Percentiles rank a stretch among this genome's conserved stretches.
These are phyloP conservation scores for Coemansia sp. DNA, from an alignment of 192 early-diverging fungal genomes.

Conservation along the genomic window DNA sequence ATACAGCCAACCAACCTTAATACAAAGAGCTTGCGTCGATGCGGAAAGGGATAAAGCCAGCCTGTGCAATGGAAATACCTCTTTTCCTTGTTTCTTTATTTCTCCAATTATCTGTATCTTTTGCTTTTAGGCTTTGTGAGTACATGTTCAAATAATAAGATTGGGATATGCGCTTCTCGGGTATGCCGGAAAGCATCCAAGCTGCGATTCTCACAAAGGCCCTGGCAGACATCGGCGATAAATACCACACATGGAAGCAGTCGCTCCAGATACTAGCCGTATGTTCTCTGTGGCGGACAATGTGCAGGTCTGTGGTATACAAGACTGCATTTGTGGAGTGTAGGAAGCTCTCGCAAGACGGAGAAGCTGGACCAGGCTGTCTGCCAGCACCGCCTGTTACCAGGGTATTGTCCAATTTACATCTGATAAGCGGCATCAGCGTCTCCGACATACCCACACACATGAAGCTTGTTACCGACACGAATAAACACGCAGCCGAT, in stretches of 20 bases:
- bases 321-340: not conserved
- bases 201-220: not conserved
- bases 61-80: too few relatives aligned
- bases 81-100: too few relatives aligned
- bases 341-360: not conserved
- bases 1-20: too few relatives aligned
- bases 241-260: not conserved
- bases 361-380: too few relatives aligned
- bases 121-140: too few relatives aligned
- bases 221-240: not conserved
- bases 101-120: not conserved
- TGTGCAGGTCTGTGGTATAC: not conserved
- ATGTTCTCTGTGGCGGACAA: not conserved
- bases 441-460: not conserved
- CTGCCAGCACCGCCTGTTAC: not conserved
- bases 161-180: not conserved
- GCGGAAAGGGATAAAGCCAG: too few relatives aligned
- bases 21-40: too few relatives aligned
- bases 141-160: not conserved
- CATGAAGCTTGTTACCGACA: not conserved
- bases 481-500: not conserved
- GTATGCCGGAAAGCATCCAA: not conserved
- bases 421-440: not conserved
- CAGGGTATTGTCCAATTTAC: not conserved
- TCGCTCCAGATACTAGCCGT: not conserved